Evolutionary conservation across 768 basidiomycete species (phyloP).

Genomic region (Termitomyces sp.): DNA sequence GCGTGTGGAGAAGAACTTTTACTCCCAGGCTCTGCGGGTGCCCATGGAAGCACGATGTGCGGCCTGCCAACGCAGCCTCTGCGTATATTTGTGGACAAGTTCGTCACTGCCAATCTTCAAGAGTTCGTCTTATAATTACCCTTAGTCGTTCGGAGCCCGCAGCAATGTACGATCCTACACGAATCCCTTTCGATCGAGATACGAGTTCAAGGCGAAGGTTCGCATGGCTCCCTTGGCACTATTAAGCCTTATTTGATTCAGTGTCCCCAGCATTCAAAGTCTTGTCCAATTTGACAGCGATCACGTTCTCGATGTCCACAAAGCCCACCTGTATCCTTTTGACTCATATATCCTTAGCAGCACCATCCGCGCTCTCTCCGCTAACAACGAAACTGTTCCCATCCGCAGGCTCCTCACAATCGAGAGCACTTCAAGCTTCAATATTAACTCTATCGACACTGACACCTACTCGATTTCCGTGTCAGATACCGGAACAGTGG

Average conservation of each 20-base stretch:
- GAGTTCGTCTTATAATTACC: background rate
- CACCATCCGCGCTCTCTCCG: constrained; percentile 34
- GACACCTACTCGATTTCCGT: background rate
- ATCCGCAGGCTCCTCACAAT: background rate
- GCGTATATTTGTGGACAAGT: background rate
- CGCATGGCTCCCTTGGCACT: background rate
- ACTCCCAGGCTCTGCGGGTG: background rate
- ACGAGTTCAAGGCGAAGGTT: background rate
- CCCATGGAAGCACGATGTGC: background rate
- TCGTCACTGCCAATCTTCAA: background rate
- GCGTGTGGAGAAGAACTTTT: constrained; percentile 38
- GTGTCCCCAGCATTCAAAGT: constrained; percentile 39
- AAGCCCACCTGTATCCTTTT: constrained; percentile 51
- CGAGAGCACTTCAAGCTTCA: background rate
- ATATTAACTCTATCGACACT: background rate
- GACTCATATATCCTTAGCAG: constrained; percentile 47
- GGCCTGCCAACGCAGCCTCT: background rate
- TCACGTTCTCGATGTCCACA: constrained; percentile 49
- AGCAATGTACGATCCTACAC: background rate
- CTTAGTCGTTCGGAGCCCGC: background rate
- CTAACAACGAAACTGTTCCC: background rate
- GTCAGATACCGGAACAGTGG: background rate
- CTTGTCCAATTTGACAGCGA: constrained; percentile 53
- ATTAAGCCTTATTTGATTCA: background rate
- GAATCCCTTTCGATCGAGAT: background rate